These are phyloP conservation scores for Leishmania aethiopica DNA, from an alignment of 208 protist genomes.

Conservation along the genomic window DNA sequence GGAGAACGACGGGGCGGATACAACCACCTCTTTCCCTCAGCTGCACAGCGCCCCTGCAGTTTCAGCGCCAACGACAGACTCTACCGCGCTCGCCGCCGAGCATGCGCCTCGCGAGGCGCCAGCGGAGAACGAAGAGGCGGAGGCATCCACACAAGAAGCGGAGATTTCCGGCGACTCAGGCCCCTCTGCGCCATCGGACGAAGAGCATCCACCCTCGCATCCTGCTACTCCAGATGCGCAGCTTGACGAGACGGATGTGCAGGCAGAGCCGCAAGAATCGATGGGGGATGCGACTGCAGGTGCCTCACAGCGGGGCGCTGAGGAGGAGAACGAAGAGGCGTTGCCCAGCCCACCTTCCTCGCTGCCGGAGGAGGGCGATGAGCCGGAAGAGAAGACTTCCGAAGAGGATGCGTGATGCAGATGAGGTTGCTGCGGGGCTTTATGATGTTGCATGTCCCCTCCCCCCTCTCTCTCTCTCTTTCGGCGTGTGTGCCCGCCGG, in stretches of 20 bases:
- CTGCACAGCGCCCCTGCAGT: neutral
- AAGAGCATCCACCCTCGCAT: neutral
- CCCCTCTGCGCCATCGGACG: neutral
- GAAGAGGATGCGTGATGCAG: neutral
- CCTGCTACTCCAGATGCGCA: neutral
- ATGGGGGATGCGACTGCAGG: neutral
- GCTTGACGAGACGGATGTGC: neutral
- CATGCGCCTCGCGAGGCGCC: neutral
- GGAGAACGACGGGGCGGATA: neutral
- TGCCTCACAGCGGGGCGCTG: neutral
- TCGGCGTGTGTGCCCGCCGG: neutral
- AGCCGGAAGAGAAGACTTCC: neutral
- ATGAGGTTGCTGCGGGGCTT: neutral
- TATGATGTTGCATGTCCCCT: neutral
- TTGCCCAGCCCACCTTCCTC: neutral
- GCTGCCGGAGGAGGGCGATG: neutral
- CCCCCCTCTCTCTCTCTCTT: neutral
- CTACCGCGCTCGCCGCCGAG: neutral
- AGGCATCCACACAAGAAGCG: neutral
- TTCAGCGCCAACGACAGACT: neutral
- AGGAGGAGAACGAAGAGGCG: constrained; percentile 6
- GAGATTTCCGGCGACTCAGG: neutral
- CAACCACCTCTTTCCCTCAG: neutral
- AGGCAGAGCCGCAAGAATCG: neutral
- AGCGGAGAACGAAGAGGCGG: constrained; percentile 7